A percentile compares a stretch with the other conserved stretches of the same genome.
These are phyloP conservation scores for Gossypium ekmanianum DNA, from an alignment of 345 rosid species.

Conservation along the genomic window DNA sequence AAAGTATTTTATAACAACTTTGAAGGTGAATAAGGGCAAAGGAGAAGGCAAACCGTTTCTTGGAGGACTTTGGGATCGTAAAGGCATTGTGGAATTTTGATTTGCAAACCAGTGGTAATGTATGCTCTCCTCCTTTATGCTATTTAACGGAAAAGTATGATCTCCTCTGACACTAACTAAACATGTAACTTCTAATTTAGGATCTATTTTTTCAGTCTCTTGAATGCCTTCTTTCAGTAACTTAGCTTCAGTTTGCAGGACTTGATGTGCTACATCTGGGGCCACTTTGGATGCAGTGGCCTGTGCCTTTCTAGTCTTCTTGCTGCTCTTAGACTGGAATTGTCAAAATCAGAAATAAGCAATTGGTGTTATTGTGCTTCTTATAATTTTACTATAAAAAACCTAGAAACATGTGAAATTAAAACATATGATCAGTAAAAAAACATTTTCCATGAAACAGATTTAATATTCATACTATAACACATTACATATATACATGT, in stretches of 20 bases:
- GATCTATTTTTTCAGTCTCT: conserved; percentile 19
- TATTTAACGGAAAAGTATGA: conserved; percentile 16
- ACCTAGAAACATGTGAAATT: not conserved
- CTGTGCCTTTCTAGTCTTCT: conserved; percentile 39
- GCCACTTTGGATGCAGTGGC: conserved; percentile 37
- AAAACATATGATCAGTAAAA: not conserved
- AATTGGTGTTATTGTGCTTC: not conserved
- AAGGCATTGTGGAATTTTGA: conserved; percentile 23
- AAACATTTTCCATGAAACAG: not conserved
- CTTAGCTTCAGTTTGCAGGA: conserved; percentile 23
- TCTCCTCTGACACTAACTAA: conserved; percentile 23
- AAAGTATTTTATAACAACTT: not conserved
- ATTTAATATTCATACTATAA: not conserved
- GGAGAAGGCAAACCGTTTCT: conserved; percentile 31
- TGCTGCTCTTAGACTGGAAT: conserved; percentile 47
- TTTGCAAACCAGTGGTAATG: conserved; percentile 19
- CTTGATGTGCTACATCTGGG: conserved; percentile 29
- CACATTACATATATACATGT: not conserved
- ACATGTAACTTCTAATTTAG: conserved; percentile 6
- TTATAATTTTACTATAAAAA: not conserved
- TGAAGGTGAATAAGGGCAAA: not conserved
- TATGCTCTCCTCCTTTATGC: conserved; percentile 10
- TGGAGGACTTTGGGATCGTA: conserved; percentile 21
- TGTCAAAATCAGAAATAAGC: conserved; percentile 9
- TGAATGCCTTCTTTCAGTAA: conserved; percentile 13